Base-by-base conservation (phyloP, 148 eudicot species). In the Vaccinium corymbosum region DNA sequence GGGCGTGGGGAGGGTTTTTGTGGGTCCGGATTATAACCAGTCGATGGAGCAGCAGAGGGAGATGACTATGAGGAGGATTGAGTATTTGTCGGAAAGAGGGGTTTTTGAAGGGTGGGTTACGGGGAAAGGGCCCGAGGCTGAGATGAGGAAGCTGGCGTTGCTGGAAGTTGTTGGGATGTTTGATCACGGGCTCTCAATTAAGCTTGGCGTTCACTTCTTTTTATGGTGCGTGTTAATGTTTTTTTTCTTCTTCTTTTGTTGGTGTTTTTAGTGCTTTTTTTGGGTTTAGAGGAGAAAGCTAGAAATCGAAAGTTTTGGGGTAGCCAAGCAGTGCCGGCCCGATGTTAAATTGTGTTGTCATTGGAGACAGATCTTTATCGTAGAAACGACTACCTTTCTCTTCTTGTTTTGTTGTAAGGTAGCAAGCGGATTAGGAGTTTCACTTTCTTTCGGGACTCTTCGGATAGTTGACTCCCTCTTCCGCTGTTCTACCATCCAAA, bases 1-100 rank as follows among this genome's bases (percentile, higher is more conserved):
- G 48, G 98, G 97, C 1, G 73, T 2, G 7, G 89, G 90, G 0
- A 88, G 89, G 52, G 81, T 83, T 0, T 96, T 90, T 71, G 91
- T 93, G 2, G 68, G 53, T 38, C 94, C 98, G 4, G 95, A 94
- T 76, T 94, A 90, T 74, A 94, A 94, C 51, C 93, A 91, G 56
- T 84, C 94, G 10, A 94, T 92, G 97, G 97, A 95, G 78, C 92
- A 93, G 84, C 95, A 95, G 86, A 86, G 98, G 73, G 98, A 91
- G 87, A 86, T 92, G 81, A 94, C 98, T 0, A 57, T 94, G 91
- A 90, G 64, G 80, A 71, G 98, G 62, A 88, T 95, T 38, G 87
- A 80, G 89, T 93, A 90, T 53, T 66, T 95, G 85, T 22, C 80
- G 27, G 91, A 90, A 9, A 81, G 81, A 3, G 98, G 98, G 0